Percentiles rank a stretch among this genome's conserved stretches.
Evolutionary conservation across 1,284 basidiomycete genomes (phyloP).

Genomic region (Kwoniella shivajii): DNA sequence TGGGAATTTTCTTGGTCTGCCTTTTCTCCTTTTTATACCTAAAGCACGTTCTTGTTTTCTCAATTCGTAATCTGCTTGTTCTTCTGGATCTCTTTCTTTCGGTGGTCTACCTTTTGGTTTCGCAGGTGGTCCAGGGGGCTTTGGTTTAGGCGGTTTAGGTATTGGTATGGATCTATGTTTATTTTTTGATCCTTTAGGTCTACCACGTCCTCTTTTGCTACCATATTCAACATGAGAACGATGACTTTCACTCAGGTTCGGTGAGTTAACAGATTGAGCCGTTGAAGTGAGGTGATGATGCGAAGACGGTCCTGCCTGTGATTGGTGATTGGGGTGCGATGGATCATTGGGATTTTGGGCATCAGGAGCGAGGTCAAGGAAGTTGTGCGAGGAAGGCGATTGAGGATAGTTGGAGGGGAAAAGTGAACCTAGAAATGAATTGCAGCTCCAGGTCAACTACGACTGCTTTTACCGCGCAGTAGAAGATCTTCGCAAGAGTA

Average conservation of each 20-base stretch:
- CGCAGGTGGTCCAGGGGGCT: slow-evolving; percentile 21
- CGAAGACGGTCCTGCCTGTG: slow-evolving; percentile 11
- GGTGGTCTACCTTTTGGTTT: slow-evolving; percentile 43
- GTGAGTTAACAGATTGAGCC: background rate
- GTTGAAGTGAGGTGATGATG: background rate
- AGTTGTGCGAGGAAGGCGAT: slow-evolving; percentile 13
- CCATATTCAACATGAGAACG: slow-evolving; percentile 3
- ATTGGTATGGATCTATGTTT: slow-evolving; percentile 34
- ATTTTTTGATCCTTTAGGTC: slow-evolving; percentile 50
- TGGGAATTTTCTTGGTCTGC: slow-evolving; percentile 48
- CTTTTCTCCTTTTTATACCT: slow-evolving; percentile 41
- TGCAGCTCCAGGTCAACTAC: background rate
- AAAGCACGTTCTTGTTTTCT: slow-evolving; percentile 33
- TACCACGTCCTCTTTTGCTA: slow-evolving; percentile 39
- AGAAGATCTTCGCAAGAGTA: background rate
- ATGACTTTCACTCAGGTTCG: background rate
- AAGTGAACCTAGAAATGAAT: slow-evolving; percentile 18
- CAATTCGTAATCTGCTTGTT: slow-evolving; percentile 37
- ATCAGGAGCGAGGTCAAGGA: slow-evolving; percentile 11
- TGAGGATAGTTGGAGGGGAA: slow-evolving; percentile 19
- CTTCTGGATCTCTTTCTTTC: slow-evolving; percentile 37
- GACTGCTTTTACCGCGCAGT: background rate
- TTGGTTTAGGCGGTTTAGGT: slow-evolving; percentile 13
- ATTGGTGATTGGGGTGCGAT: background rate
- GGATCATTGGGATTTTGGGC: background rate